phyloP scores from a whole-genome alignment of 306 rosid genomes.

The Inga laurina region DNA sequence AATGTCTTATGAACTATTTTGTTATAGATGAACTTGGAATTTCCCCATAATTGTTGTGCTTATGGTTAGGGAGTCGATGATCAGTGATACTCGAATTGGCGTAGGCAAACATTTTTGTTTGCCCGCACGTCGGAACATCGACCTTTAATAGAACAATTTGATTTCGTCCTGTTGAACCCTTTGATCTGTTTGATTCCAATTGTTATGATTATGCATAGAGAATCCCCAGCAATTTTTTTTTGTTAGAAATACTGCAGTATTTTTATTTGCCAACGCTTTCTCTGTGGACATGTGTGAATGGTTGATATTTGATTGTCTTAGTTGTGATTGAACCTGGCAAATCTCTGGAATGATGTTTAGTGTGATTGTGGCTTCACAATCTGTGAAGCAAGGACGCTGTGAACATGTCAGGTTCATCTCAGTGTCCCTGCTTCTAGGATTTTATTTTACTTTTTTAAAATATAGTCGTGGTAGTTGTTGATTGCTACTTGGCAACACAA shows the following conservation, averaged over 20 bases:
- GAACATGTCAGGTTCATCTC: not conserved
- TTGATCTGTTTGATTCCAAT: not conserved
- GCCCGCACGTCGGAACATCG: too few species aligned
- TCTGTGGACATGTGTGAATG: not conserved
- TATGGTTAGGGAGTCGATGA: not conserved
- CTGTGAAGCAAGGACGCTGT: not conserved
- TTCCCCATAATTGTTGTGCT: not conserved
- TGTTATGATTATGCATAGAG: not conserved
- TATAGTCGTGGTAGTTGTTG: not conserved
- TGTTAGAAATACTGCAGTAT: not conserved
- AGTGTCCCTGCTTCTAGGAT: not conserved
- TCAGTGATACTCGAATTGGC: not conserved
- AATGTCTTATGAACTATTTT: too few species aligned
- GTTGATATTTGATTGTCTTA: not conserved
- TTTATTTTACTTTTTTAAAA: not conserved
- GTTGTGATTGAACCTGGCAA: not conserved
- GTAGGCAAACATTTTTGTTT: not conserved
- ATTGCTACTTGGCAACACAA: not conserved
- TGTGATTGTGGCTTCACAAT: not conserved
- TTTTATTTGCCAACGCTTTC: not conserved
- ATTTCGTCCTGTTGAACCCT: not conserved
- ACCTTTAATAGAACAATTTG: not conserved
- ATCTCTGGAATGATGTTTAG: not conserved
- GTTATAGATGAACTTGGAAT: not conserved
- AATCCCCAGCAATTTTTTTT: not conserved